Evolutionary conservation across 1,284 basidiomycete species (phyloP).

Genomic region (Moniliella sp.): DNA sequence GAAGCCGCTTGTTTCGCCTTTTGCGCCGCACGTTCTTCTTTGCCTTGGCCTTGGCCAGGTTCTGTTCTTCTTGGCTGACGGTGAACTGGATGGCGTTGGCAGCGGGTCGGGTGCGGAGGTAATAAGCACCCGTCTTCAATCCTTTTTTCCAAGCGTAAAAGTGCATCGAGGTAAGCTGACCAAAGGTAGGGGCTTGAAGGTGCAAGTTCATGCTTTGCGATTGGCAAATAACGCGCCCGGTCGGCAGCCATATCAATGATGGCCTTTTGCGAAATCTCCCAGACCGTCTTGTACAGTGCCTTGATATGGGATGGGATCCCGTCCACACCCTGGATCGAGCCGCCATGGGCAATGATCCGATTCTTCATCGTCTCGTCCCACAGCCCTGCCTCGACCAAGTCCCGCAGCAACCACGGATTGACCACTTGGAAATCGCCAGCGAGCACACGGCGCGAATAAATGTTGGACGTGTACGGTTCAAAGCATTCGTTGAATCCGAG

Average conservation of each 20-base stretch:
- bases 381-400: slow-evolving; percentile 77
- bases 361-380: slow-evolving; percentile 99
- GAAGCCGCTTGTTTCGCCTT: too few relatives aligned
- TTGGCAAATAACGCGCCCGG: slow-evolving; percentile 95
- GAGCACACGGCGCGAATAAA: slow-evolving; percentile 91
- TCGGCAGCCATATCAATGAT: slow-evolving; percentile 93
- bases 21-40: too few relatives aligned
- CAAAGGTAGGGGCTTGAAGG: slow-evolving; percentile 67
- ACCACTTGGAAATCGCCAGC: slow-evolving; percentile 99
- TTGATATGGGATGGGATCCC: slow-evolving; percentile 37
- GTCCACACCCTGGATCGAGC: slow-evolving; percentile 49
- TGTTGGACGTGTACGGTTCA: slow-evolving; percentile 88
- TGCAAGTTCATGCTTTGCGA: slow-evolving; percentile 64
- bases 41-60: slow-evolving; percentile 43
- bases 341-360: slow-evolving; percentile 90
- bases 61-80: slow-evolving; percentile 55
- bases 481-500: slow-evolving; percentile 97
- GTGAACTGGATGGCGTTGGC: slow-evolving; percentile 96
- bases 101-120: slow-evolving; percentile 78
- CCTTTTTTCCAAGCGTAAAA: slow-evolving; percentile 99
- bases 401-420: slow-evolving; percentile 88
- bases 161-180: slow-evolving; percentile 82
- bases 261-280: slow-evolving; percentile 98
- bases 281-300: slow-evolving; percentile 90
- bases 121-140: slow-evolving; percentile 66